Conservation (phyloP, 2,329 filamentous ascomycete genomes). For the Fusarium robinianum region DNA sequence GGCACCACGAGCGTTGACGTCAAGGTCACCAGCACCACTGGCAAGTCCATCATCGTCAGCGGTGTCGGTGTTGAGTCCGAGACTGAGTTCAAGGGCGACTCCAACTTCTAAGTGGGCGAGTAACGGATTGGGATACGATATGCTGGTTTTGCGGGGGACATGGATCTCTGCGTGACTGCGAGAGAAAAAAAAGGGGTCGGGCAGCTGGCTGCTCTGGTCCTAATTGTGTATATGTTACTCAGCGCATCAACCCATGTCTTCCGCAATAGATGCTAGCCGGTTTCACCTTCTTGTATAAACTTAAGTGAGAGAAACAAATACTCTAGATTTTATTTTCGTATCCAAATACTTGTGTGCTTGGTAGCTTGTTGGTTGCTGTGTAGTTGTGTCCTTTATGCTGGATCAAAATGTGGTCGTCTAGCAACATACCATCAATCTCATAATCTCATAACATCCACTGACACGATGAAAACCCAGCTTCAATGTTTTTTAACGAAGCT, state of each 20-base stretch:
- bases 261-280: too few species aligned
- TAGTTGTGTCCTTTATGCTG: too few species aligned
- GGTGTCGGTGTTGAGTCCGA: conserved; percentile 49
- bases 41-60: conserved; percentile 56
- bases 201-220: conserved; percentile 20
- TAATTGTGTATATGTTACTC: not conserved
- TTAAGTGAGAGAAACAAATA: not conserved
- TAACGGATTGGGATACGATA: not conserved
- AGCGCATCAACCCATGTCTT: too few species aligned
- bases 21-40: conserved; percentile 57
- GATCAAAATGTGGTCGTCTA: too few species aligned
- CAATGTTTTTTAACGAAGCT: too few species aligned
- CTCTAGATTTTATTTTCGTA: not conserved
- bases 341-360: too few species aligned
- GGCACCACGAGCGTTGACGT: conserved; percentile 59
- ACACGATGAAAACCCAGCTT: too few species aligned
- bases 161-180: not conserved
- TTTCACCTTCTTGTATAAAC: conserved; percentile 24
- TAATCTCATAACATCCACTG: too few species aligned
- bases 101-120: conserved; percentile 39
- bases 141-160: not conserved
- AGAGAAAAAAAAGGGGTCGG: not conserved
- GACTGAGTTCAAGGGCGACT: conserved; percentile 36
- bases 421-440: too few species aligned
- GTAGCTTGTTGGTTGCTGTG: too few species aligned